phyloP scores from a whole-genome alignment of 1,284 basidiomycete genomes.

The Fomitopsis betulina region DNA sequence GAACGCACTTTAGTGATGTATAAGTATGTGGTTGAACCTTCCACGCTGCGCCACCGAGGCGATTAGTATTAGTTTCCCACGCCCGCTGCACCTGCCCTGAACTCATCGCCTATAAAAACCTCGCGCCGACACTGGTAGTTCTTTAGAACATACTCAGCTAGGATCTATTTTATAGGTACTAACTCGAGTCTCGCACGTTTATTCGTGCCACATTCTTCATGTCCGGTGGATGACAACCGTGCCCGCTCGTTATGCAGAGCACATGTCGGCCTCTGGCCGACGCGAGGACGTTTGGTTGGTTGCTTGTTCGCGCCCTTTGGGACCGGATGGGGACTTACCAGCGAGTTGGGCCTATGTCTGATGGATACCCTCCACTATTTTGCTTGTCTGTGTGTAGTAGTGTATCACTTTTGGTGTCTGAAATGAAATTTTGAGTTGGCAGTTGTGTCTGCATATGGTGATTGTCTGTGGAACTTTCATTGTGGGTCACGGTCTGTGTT shows the following conservation, averaged over 20 bases:
- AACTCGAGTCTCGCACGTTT: slow-evolving; percentile 87
- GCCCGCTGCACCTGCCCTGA: background rate
- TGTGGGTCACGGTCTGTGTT: no score
- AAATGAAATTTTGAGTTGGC: no score
- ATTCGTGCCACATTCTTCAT: slow-evolving; percentile 78
- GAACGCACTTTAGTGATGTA: no score
- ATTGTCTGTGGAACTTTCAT: no score
- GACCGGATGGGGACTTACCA: background rate
- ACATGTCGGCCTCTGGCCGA: slow-evolving; percentile 47
- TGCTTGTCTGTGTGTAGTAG: background rate
- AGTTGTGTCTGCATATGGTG: no score
- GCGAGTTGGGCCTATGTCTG: slow-evolving; percentile 9
- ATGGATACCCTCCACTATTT: slow-evolving; percentile 13
- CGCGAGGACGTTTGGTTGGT: slow-evolving; percentile 73
- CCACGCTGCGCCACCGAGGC: no score
- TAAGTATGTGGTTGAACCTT: no score
- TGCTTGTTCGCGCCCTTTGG: background rate
- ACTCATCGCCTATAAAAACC: background rate
- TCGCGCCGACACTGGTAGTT: slow-evolving; percentile 14
- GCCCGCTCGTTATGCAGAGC: slow-evolving; percentile 75
- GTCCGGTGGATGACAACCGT: slow-evolving; percentile 75
- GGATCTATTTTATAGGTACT: slow-evolving; percentile 89
- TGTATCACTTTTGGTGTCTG: no score
- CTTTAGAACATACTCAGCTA: slow-evolving; percentile 82
- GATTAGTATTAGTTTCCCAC: no score